These are phyloP conservation scores for Lactifluus volemus DNA, from an alignment of 768 basidiomycete species.

Conservation along the genomic window DNA sequence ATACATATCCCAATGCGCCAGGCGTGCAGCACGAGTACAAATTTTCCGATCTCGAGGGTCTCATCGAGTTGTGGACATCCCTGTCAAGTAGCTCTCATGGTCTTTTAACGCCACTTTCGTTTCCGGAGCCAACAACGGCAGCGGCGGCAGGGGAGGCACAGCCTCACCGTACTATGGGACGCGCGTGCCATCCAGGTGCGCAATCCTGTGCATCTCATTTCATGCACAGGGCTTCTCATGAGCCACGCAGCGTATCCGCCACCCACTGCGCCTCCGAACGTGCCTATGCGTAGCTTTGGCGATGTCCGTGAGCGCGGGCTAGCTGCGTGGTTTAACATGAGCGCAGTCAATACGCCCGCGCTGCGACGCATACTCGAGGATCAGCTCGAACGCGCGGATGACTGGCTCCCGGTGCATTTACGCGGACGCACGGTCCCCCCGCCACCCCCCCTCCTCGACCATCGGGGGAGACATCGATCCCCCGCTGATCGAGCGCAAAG, in stretches of 20 bases:
- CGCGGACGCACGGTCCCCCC: constrained; percentile 5
- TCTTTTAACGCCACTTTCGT: background rate
- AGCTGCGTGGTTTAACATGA: constrained; percentile 17
- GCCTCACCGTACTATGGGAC: background rate
- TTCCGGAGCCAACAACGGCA: background rate
- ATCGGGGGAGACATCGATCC: background rate
- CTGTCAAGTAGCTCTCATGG: background rate
- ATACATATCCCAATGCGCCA: constrained; percentile 14
- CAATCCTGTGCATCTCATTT: background rate
- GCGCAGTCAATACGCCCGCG: constrained; percentile 14
- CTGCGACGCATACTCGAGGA: constrained; percentile 8
- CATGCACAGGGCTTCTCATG: background rate
- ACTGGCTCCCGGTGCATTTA: constrained; percentile 8
- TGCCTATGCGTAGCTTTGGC: constrained; percentile 17
- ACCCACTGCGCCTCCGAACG: constrained; percentile 7
- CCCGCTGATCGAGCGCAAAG: background rate
- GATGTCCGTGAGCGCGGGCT: constrained; percentile 11
- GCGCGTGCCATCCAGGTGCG: constrained; percentile 18
- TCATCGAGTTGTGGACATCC: constrained; percentile 12
- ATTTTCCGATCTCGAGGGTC: constrained; percentile 5
- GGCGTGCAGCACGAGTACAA: constrained; percentile 19
- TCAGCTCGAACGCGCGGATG: constrained; percentile 3
- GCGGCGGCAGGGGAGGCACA: background rate
- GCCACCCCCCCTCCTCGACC: background rate
- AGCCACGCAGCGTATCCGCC: constrained; percentile 13